A percentile compares a stretch with the other conserved stretches of the same genome.
These are phyloP conservation scores for Candida ulmi DNA, from an alignment of 805 yeast genomes.

Conservation along the genomic window DNA sequence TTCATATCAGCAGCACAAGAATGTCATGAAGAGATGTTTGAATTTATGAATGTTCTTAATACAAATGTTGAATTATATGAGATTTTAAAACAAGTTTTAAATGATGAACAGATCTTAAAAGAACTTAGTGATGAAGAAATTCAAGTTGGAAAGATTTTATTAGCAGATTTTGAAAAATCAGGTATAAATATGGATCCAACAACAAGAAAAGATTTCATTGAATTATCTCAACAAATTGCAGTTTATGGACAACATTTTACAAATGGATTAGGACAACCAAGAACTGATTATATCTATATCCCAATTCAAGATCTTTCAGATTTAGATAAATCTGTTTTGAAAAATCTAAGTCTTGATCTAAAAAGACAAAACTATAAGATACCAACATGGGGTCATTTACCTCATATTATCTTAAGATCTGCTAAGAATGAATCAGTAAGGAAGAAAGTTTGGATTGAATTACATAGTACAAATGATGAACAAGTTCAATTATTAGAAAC, in stretches of 20 bases:
- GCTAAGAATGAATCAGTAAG: constrained; percentile 55
- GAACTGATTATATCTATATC: constrained; percentile 14
- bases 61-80: constrained; percentile 71
- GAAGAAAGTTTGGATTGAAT: constrained; percentile 64
- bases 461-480: constrained; percentile 57
- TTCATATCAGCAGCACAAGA: constrained; percentile 80
- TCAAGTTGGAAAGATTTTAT: constrained; percentile 73
- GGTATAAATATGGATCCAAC: constrained; percentile 74
- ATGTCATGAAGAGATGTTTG: constrained; percentile 84
- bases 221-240: constrained; percentile 75
- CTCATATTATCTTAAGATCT: constrained; percentile 57
- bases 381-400: constrained; percentile 58
- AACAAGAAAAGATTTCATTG: constrained; percentile 65
- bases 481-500: constrained; percentile 58
- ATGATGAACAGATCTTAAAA: constrained; percentile 22
- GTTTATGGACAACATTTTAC: constrained; percentile 72
- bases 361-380: constrained; percentile 39
- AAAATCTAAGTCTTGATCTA: constrained; percentile 27
- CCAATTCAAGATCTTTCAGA: constrained; percentile 16
- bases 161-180: constrained; percentile 83
- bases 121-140: constrained; percentile 66
- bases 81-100: constrained; percentile 52
- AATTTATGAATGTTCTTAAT: constrained; percentile 88
- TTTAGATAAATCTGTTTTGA: constrained; percentile 19
- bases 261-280: constrained; percentile 21